phyloP scores from a whole-genome alignment of 2,329 filamentous ascomycete species.

The Huntiella bhutanensis region DNA sequence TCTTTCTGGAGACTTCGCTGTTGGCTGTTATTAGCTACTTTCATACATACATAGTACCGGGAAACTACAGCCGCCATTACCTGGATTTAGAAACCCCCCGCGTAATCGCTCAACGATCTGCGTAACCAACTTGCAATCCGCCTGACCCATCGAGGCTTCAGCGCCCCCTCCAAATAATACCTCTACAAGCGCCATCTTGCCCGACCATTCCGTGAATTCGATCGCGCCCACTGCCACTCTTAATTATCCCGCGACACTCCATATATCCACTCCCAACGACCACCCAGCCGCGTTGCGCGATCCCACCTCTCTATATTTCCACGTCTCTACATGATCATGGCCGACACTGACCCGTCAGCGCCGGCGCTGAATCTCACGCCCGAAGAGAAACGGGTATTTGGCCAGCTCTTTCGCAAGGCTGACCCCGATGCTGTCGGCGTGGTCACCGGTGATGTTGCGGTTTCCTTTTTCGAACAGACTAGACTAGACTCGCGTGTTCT shows the following conservation, averaged over 20 bases:
- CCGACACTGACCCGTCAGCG: constrained; percentile 14
- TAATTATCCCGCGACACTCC: background rate
- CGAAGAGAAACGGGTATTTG: constrained; percentile 87
- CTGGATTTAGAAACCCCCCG: too few relatives aligned
- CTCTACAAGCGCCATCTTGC: too few relatives aligned
- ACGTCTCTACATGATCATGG: constrained; percentile 2
- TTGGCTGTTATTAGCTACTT: too few relatives aligned
- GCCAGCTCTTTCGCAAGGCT: constrained; percentile 80
- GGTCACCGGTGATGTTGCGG: constrained; percentile 86
- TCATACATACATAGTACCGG: too few relatives aligned
- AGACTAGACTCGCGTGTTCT: constrained; percentile 68
- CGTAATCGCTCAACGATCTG: too few relatives aligned
- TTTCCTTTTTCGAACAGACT: constrained; percentile 96
- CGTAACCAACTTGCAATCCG: too few relatives aligned
- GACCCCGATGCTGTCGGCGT: constrained; percentile 84
- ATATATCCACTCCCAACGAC: background rate
- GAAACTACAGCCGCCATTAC: too few relatives aligned
- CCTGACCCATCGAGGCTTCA: too few relatives aligned
- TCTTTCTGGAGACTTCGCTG: too few relatives aligned
- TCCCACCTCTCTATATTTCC: background rate
- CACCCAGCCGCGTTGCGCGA: background rate
- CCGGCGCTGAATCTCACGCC: constrained; percentile 68
- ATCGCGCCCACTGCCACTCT: too few relatives aligned
- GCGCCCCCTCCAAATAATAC: too few relatives aligned
- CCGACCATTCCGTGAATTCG: too few relatives aligned